Conservation (phyloP, 2,329 filamentous ascomycete species). For the Fusarium sp. region DNA sequence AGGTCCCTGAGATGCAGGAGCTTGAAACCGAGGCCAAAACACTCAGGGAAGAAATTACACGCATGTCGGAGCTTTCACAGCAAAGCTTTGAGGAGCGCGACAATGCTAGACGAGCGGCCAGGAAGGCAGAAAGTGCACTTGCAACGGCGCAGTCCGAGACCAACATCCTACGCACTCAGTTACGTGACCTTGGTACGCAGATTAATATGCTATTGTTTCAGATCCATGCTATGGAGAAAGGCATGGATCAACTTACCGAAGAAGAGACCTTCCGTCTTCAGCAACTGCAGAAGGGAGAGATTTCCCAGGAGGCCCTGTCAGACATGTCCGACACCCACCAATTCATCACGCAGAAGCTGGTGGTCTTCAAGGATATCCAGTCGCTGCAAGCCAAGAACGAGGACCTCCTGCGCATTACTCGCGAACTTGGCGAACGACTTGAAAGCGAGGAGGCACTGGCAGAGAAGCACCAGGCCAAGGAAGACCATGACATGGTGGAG, state of each 20-base stretch:
- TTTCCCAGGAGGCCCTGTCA: conserved; percentile 76
- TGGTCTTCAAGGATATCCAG: conserved; percentile 86
- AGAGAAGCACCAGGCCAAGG: conserved; percentile 71
- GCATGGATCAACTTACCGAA: conserved; percentile 76
- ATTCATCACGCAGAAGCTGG: conserved; percentile 90
- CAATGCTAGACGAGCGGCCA: conserved; percentile 78
- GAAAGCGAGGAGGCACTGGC: conserved; percentile 88
- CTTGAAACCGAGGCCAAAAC: conserved; percentile 84
- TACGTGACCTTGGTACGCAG: conserved; percentile 90
- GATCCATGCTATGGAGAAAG: conserved; percentile 84
- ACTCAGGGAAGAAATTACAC: conserved; percentile 82
- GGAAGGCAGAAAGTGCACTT: conserved; percentile 82
- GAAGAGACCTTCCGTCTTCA: conserved; percentile 83
- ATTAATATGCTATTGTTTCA: conserved; percentile 92
- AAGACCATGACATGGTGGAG: conserved; percentile 79
- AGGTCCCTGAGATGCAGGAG: conserved; percentile 89
- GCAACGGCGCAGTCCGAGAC: conserved; percentile 74
- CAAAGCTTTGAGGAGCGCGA: conserved; percentile 86
- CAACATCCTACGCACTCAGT: conserved; percentile 84
- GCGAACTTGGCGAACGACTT: conserved; percentile 88
- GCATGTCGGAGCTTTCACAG: conserved; percentile 88
- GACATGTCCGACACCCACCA: conserved; percentile 87
- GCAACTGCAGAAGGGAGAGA: conserved; percentile 80
- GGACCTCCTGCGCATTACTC: conserved; percentile 83
- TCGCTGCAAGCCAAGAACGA: conserved; percentile 91